A percentile compares a stretch with the other conserved stretches of the same genome.
These are phyloP conservation scores for Oxyria digyna DNA, from an alignment of 148 eudicot genomes.

Conservation along the genomic window DNA sequence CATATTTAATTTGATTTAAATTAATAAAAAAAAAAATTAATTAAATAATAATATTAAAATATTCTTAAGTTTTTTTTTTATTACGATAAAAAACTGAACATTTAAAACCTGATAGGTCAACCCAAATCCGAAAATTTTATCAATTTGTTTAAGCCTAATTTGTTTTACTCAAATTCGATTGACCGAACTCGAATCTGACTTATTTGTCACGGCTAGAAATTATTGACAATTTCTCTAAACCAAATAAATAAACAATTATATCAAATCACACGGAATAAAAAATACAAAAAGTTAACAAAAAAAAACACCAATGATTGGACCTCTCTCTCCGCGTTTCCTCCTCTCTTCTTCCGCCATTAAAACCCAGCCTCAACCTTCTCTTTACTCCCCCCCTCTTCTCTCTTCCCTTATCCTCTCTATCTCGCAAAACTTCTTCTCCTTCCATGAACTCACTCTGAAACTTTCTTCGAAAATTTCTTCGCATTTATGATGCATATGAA, in stretches of 20 bases:
- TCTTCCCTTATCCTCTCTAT: slow-evolving; percentile 6
- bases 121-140: too few species aligned
- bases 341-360: slow-evolving; percentile 6
- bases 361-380: slow-evolving; percentile 1
- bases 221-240: not conserved
- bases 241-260: not conserved
- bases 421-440: not conserved
- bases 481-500: not conserved
- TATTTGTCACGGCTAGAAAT: too few species aligned
- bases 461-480: not conserved
- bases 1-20: too few species aligned
- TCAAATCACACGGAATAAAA: not conserved
- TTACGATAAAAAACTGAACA: too few species aligned
- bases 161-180: too few species aligned
- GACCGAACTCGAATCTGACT: too few species aligned
- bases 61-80: too few species aligned
- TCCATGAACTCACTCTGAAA: not conserved
- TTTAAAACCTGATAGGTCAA: too few species aligned
- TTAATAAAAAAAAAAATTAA: too few species aligned
- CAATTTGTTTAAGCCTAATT: too few species aligned
- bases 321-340: not conserved
- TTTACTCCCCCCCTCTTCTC: not conserved
- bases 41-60: too few species aligned
- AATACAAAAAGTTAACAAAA: not conserved
- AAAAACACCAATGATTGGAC: slow-evolving; percentile 2